Evolutionary conservation across 352 stramenopile species (phyloP), one percentile per base, ranked within the genome.

Genomic region (Globisporangium alternatum): DNA sequence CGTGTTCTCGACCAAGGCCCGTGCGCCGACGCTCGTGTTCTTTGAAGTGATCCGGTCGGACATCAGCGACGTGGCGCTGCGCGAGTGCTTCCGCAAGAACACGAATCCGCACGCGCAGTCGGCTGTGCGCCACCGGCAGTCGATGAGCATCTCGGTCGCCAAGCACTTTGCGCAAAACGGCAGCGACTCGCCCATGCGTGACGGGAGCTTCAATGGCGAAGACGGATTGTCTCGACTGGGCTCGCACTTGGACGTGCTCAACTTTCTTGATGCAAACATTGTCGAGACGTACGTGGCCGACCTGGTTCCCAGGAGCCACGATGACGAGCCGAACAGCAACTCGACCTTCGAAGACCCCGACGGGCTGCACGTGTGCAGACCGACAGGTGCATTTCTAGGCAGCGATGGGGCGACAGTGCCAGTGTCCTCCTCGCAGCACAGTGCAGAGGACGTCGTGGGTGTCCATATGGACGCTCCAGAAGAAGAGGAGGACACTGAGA

Each of bases 1-100:
- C 5, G 82, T 91, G 17, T 91, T 91, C 51, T 88, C 78, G 6
- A 91, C 82, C 4, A 90, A 90, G 49, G 81, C 68, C 30, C 78
- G 82, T 28, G 81, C 82, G 0, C 82, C 82, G 10, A 90, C 76
- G 15, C 54, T 90, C n/a, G 70, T 91, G 45, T 82, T 81, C 54
- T 90, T 88, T 67, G 82, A 91, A 57, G 66, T 87, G 21, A 73
- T 83, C 25, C 28, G 58, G 21, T 82, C 75, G 9, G 60, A 76
- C 37, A 62, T 71, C 8, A 58, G 66, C 10, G 63, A 76, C n/a
- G 67, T 51, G 3, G 66, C 69, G 1, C 35, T 76, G 22, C 54
- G 35, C 19, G 66, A 65, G 8, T 67, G 62, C 31, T 71, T 74
- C 41, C 69, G 69, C 5, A 25, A 45, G 30, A 65, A 60, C 31